Evolutionary conservation across 345 rosid genomes (phyloP), one percentile per base, ranked within the genome.

Genomic region (Noccaea bulbosa): DNA sequence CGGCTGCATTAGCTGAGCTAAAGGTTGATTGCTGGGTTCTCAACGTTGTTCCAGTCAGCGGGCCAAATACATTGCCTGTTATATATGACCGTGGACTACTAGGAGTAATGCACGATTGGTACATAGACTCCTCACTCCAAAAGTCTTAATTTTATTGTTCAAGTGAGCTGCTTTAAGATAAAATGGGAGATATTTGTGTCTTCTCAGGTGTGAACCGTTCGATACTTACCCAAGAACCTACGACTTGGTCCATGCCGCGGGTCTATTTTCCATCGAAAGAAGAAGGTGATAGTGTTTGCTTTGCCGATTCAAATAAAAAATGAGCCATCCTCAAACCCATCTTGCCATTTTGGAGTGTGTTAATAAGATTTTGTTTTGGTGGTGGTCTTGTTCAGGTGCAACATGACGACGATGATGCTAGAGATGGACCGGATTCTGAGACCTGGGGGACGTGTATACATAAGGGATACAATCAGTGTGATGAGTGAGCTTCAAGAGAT

Each of bases 51-150:
- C 99, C 99, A 35, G 84, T 88, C 64, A 85, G 93, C 24, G 98
- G 92, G 4, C 86, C 97, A 24, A 89, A 94, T 81, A 94, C 98
- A 38, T 77, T 94, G 79, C 97, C 99, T 65, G 97, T 94, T 52
- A 84, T 94, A 78, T 91, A 88, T 77, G 99, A 91, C 70, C 98
- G 98, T 58, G 98, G 99, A 77, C 88, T 94, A 61, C 49, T 94
- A 14, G 98, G 98, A 71, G 97, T 89, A 62, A 81, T 85, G 93
- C 99, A 94, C 67, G 99, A 94, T 73, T 94, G 99, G 99, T 93
- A 93, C 41, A 64, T 9, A 61, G 11, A 41, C 60, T 40, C 32
- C 6, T 67, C 24, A 41, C 59, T 47, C 34, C 40, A 22, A 40
- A 75, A 15, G 14, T 48, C 10, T 53, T 49, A 7, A 51, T 45